Percentiles rank a stretch among this genome's conserved stretches.
These are phyloP conservation scores for Psophocarpus tetragonolobus DNA, from an alignment of 306 rosid species.

Conservation along the genomic window DNA sequence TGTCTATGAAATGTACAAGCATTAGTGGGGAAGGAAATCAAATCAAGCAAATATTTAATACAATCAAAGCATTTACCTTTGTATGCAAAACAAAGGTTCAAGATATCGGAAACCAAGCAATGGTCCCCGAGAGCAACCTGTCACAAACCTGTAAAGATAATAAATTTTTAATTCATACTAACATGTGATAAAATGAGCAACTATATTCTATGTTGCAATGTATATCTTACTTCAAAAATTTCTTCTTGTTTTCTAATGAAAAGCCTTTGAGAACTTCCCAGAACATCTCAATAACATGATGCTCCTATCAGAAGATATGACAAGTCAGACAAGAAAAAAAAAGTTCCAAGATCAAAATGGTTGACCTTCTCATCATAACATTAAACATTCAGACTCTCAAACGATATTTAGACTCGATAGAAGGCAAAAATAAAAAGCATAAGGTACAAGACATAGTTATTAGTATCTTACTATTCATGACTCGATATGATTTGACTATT, in stretches of 20 bases:
- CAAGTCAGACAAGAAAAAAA: conserved; percentile 9
- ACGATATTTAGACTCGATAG: conserved; percentile 14
- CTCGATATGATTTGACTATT: too few species aligned
- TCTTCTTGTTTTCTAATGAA: conserved; percentile 86
- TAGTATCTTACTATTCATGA: too few species aligned
- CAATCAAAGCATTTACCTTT: conserved; percentile 59
- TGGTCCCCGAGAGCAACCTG: conserved; percentile 99
- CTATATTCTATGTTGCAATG: background rate
- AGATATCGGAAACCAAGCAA: conserved; percentile 90
- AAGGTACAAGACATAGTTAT: too few species aligned
- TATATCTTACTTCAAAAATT: conserved; percentile 80
- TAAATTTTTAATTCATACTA: conserved; percentile 23
- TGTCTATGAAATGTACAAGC: background rate
- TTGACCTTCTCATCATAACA: conserved; percentile 14
- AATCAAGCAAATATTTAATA: background rate
- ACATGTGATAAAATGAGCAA: conserved; percentile 10
- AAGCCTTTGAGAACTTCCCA: conserved; percentile 95
- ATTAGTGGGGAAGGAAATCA: background rate
- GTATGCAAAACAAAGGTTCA: conserved; percentile 92
- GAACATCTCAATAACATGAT: conserved; percentile 81
- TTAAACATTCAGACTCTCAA: background rate
- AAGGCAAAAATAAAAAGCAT: conserved; percentile 3
- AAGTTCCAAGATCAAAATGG: background rate
- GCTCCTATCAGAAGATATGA: conserved; percentile 65
- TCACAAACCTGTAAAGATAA: conserved; percentile 72